Evolutionary conservation across 2,329 filamentous ascomycete genomes (phyloP).

Genomic region (Epichloe gansuensis): DNA sequence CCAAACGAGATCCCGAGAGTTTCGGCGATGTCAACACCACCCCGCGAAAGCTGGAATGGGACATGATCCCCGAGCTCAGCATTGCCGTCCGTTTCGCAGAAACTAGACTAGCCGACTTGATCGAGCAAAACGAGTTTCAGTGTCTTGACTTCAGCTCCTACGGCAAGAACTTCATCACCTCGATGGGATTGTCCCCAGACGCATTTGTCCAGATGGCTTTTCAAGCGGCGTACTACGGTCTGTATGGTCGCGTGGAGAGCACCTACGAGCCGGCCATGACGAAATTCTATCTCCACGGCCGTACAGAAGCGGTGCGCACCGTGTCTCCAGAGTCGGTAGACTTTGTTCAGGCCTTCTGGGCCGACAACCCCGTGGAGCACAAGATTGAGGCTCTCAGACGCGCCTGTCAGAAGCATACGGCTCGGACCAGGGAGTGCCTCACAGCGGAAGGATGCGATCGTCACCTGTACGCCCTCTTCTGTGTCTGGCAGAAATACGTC

Average conservation of each 20-base stretch:
- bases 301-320: conserved; percentile 84
- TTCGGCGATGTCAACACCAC: conserved; percentile 91
- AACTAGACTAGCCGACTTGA: conserved; percentile 83
- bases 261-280: conserved; percentile 99
- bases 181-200: conserved; percentile 92
- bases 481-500: conserved; percentile 82
- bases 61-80: conserved; percentile 83
- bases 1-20: conserved; percentile 79
- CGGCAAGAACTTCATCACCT: conserved; percentile 95
- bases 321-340: conserved; percentile 75
- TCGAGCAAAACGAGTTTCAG: conserved; percentile 92
- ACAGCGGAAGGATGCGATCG: conserved; percentile 87
- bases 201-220: conserved; percentile 99
- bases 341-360: conserved; percentile 92
- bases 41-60: conserved; percentile 94
- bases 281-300: conserved; percentile 82
- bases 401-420: conserved; percentile 73
- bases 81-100: conserved; percentile 92
- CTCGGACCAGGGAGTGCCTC: conserved; percentile 70
- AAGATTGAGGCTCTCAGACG: conserved; percentile 79
- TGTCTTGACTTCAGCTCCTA: conserved; percentile 82
- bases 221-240: conserved; percentile 92
- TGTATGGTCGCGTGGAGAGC: conserved; percentile 88
- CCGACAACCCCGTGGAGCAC: conserved; percentile 65
- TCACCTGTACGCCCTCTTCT: conserved; percentile 88